Evolutionary conservation across 345 rosid species (phyloP).

Genomic region (Iberis pinnata): DNA sequence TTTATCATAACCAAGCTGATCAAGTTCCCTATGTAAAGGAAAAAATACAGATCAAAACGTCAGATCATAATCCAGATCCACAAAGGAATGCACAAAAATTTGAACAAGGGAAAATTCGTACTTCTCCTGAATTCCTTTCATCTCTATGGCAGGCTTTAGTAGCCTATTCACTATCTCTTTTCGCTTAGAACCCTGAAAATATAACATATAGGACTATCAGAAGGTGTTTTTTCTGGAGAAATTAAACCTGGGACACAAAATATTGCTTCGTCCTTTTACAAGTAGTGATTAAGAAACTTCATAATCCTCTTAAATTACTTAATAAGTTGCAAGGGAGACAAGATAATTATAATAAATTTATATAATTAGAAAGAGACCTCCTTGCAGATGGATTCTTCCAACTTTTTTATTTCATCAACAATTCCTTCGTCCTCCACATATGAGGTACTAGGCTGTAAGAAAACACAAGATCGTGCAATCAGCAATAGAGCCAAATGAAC

Average conservation of each 20-base stretch:
- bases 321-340: slow-evolving; percentile 5
- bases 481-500: slow-evolving; percentile 7
- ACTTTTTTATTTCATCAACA: slow-evolving; percentile 42
- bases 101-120: slow-evolving; percentile 24
- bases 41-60: slow-evolving; percentile 1
- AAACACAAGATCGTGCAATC: slow-evolving; percentile 10
- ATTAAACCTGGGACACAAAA: slow-evolving; percentile 17
- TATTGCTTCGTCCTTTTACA: not conserved
- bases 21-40: slow-evolving; percentile 54
- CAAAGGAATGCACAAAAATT: slow-evolving; percentile 8
- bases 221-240: slow-evolving; percentile 3
- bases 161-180: slow-evolving; percentile 51
- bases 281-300: not conserved
- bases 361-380: slow-evolving; percentile 45
- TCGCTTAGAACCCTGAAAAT: slow-evolving; percentile 58
- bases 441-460: slow-evolving; percentile 44
- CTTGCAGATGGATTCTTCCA: slow-evolving; percentile 50
- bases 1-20: slow-evolving; percentile 63
- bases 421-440: slow-evolving; percentile 56
- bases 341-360: not conserved
- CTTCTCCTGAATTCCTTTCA: slow-evolving; percentile 64
- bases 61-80: slow-evolving; percentile 7
- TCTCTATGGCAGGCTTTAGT: slow-evolving; percentile 49
- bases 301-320: not conserved
- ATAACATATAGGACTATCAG: slow-evolving; percentile 22